A percentile compares a stretch with the other conserved stretches of the same genome.
Evolutionary conservation across 2,329 filamentous ascomycete genomes (phyloP).

Genomic region (Colletotrichum graminicola): DNA sequence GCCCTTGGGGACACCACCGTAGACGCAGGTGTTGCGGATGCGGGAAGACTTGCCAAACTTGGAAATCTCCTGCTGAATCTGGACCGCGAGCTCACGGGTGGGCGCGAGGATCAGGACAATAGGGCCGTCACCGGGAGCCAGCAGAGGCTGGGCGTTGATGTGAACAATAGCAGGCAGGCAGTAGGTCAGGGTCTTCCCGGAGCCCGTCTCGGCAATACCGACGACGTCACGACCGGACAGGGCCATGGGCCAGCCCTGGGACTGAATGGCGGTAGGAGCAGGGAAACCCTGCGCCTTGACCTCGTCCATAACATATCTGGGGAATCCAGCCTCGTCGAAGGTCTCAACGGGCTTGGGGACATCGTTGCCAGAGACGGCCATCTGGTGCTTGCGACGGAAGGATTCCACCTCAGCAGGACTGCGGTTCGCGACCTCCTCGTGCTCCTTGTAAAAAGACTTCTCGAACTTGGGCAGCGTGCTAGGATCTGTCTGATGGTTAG

Average conservation of each 20-base stretch:
- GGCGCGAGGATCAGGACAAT: constrained; percentile 97
- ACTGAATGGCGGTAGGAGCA: constrained; percentile 94
- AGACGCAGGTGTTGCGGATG: constrained; percentile 98
- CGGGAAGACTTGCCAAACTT: constrained; percentile 98
- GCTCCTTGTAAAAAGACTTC: constrained; percentile 99
- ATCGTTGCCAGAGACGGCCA: constrained; percentile 82
- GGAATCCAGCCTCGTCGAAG: constrained; percentile 98
- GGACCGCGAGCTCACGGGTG: constrained; percentile 96
- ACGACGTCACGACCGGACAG: constrained; percentile 97
- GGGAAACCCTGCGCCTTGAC: constrained; percentile 98
- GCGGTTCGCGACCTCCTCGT: constrained; percentile 80
- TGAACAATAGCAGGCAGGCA: constrained; percentile 98
- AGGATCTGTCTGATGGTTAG: constrained; percentile 70
- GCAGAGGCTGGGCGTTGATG: constrained; percentile 98
- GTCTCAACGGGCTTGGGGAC: constrained; percentile 95
- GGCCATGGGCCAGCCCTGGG: constrained; percentile 99
- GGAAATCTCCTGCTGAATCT: constrained; percentile 98
- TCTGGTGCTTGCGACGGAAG: constrained; percentile 88
- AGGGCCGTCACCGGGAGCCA: constrained; percentile 93
- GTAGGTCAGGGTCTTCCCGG: constrained; percentile 98
- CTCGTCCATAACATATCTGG: constrained; percentile 96
- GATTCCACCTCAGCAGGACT: constrained; percentile 84
- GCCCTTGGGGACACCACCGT: constrained; percentile 98
- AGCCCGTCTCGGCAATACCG: constrained; percentile 98
- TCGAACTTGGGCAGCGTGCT: constrained; percentile 91